These are phyloP conservation scores for Nymphaea colorata DNA, from an alignment of 164 flowering plant species.

Conservation along the genomic window DNA sequence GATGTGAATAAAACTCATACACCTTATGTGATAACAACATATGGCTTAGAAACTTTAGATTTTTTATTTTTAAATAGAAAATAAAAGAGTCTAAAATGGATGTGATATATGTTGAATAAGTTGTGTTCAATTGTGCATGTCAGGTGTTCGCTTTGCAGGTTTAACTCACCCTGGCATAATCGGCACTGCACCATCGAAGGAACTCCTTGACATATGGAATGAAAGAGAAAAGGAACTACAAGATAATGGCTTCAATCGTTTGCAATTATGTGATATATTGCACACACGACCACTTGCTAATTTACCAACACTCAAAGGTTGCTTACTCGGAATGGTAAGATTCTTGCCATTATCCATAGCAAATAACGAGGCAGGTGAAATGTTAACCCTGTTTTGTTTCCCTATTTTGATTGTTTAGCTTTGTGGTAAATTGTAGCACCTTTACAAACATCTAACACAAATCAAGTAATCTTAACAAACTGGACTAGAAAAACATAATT, in stretches of 20 bases:
- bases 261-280: slow-evolving; percentile 72
- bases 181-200: slow-evolving; percentile 94
- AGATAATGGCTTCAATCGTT: slow-evolving; percentile 56
- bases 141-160: slow-evolving; percentile 91
- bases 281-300: slow-evolving; percentile 79
- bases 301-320: slow-evolving; percentile 73
- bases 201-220: slow-evolving; percentile 80
- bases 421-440: no score
- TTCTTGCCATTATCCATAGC: not conserved
- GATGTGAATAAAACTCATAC: slow-evolving; percentile 4
- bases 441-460: no score
- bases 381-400: no score
- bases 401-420: no score
- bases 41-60: no score
- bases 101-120: no score
- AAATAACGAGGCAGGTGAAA: not conserved
- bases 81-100: no score
- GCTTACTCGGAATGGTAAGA: slow-evolving; percentile 71
- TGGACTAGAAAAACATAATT: no score
- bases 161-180: slow-evolving; percentile 91
- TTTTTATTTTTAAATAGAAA: no score
- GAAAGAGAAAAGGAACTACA: slow-evolving; percentile 61
- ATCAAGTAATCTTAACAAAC: no score
- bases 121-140: not conserved
- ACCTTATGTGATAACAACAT: not conserved